Base-by-base conservation (phyloP, 257 asterid species). In the Fraxinus americana region DNA sequence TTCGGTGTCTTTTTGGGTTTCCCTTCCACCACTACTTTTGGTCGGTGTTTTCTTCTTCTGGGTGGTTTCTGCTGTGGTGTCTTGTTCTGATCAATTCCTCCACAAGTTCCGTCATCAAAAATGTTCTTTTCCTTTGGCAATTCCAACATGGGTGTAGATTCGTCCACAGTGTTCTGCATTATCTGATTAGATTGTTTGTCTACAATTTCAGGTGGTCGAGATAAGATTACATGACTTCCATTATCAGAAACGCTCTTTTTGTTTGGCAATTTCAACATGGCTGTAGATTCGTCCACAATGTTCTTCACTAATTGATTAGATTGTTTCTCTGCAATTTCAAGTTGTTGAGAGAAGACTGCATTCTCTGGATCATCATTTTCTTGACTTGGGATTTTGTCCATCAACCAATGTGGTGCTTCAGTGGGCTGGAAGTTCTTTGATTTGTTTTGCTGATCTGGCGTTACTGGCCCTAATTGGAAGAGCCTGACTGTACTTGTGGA, bases 1-100 rank as follows among this genome's bases (percentile, higher is more conserved):
- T 87, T 93, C 5, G 90, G 92, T 13, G 86, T 76, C 83, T 88
- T 84, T 82, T 88, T 93, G 78, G 89, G 85, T 85, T 95, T 88
- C 78, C 91, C 92, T 90, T 93, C 98, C 35, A 78, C 84, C 5
- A 93, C 86, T 59, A 95, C 99, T 86, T 95, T 95, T 1, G 99
- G 98, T 65, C 96, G 83, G 84, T 90, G 96, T 83, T 95, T 95
- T 79, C 87, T 89, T 82, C 97, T 89, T 83, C 81, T 93, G 65
- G 92, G 94, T 48, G 93, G 59, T 78, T 84, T 93, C 39, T 71
- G 89, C 68, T 78, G 88, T 67, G 97, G 99, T 9, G 98, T 90
- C 84, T 87, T 84, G 89, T 87, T 92, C 59, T 86, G 86, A 82
- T 91, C 96, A 67, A 90, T 88, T 21, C 84, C 97, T 72, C 65